Evolutionary conservation across 106 monocot genomes (phyloP).

Genomic region (Alisma plantagoaquatica): DNA sequence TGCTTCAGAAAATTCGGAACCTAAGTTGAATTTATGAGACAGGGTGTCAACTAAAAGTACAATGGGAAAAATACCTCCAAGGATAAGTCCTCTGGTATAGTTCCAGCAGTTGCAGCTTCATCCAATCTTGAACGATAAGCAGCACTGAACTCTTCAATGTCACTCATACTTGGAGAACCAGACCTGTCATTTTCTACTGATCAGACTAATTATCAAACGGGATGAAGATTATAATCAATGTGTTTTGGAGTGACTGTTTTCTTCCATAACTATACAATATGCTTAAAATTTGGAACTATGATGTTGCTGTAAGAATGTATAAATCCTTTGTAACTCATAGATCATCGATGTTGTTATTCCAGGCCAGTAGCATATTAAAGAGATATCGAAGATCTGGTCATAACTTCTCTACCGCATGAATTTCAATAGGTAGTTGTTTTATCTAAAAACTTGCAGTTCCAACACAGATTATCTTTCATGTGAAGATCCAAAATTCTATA

Average conservation of each 20-base stretch:
- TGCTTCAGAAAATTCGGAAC: not conserved
- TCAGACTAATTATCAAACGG: not conserved
- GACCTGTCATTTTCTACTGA: conserved; percentile 22
- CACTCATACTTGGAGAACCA: conserved; percentile 64
- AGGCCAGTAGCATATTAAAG: too few species aligned
- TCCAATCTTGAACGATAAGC: conserved; percentile 43
- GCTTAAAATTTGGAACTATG: not conserved
- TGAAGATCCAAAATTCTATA: too few species aligned
- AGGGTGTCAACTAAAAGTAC: not conserved
- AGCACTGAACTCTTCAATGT: conserved; percentile 47
- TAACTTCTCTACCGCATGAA: too few species aligned
- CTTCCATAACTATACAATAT: not conserved
- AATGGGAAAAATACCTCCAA: conserved; percentile 44
- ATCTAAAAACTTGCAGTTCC: too few species aligned
- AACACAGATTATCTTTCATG: too few species aligned
- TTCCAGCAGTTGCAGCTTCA: conserved; percentile 44
- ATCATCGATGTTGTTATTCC: too few species aligned
- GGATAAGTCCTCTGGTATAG: conserved; percentile 36
- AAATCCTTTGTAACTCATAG: too few species aligned
- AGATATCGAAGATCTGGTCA: too few species aligned
- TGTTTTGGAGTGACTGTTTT: not conserved
- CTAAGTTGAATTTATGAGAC: not conserved
- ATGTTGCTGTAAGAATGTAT: not conserved
- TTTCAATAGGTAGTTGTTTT: too few species aligned
- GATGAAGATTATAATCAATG: not conserved